Evolutionary conservation across 495 filamentous ascomycete genomes (phyloP).

Genomic region (Neurospora hispaniola): DNA sequence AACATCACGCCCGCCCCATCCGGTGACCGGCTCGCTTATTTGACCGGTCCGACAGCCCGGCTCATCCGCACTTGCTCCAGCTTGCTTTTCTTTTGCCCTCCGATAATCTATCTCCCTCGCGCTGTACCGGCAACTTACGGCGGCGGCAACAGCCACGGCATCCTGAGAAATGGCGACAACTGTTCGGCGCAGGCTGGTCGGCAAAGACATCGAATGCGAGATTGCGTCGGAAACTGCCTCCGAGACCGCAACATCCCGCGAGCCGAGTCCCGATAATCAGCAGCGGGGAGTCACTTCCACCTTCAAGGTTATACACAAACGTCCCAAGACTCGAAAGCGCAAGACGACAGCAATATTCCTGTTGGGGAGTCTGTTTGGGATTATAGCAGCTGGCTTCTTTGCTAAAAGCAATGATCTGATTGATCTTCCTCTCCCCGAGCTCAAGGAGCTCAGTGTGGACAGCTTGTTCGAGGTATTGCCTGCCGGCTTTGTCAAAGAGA

Average conservation of each 20-base stretch:
- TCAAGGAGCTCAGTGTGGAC: slow-evolving; percentile 77
- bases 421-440: slow-evolving; percentile 51
- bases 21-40: neutral
- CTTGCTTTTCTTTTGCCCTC: neutral
- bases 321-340: slow-evolving; percentile 49
- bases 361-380: slow-evolving; percentile 73
- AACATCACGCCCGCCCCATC: neutral
- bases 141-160: neutral
- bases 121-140: neutral
- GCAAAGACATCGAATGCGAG: slow-evolving; percentile 2
- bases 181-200: slow-evolving; percentile 38
- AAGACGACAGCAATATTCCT: slow-evolving; percentile 70
- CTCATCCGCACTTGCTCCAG: neutral
- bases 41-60: neutral
- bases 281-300: slow-evolving; percentile 25
- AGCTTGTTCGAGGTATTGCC: slow-evolving; percentile 73
- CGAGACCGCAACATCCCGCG: slow-evolving; percentile 25
- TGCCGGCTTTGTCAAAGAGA: slow-evolving; percentile 69
- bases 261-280: slow-evolving; percentile 34
- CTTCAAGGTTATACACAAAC: slow-evolving; percentile 32
- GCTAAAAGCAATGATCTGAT: slow-evolving; percentile 76
- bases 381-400: slow-evolving; percentile 73
- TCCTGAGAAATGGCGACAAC: slow-evolving; percentile 28
- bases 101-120: neutral
- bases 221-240: slow-evolving; percentile 20